Evolutionary conservation across 73 alveolate species (phyloP), one percentile per base, ranked within the genome.

Genomic region (Paramecium primaurelia): DNA sequence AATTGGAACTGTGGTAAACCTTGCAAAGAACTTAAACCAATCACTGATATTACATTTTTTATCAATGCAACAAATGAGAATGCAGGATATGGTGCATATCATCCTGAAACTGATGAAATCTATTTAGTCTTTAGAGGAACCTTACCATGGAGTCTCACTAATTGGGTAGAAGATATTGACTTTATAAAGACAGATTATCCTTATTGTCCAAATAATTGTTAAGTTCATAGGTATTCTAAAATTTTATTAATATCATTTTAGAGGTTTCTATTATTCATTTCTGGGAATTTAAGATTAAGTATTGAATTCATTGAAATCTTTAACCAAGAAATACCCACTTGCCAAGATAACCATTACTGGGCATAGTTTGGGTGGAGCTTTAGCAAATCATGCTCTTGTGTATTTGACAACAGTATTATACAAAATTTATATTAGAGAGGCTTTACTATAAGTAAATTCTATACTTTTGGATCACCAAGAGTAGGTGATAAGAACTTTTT

Each of bases 301-400:
- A 0, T 42, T 92, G 16, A 28, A 36, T 28, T 11, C 34, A 12
- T 30, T 86, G 25, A 42, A 44, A 42, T 12, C 54, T 0, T 38
- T 92, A 12, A 86, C 38, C 18, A 59, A 58, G 54, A 92, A 59
- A 59, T 84, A 92, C 28, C 95, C 95, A 8, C 5, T 49, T 28
- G 95, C 95, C 40, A 64, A 58, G 20, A 42, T 92, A 25, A 37
- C 87, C 4, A 59, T 92, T 10, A 92, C 95, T 40, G 95, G 93
- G 16, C 95, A 92, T 68, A 75, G 93, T 83, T 58, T 92, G 30
- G 95, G 95, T 12, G 95, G 93, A 11, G 95, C 95, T 22, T 38
- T 92, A 16, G 92, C 95, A 2, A 18, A 54, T 32, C 88, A 71
- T 83, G 95, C 95, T 2, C 36, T 64, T 8, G 93, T 83, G 2